Base-by-base conservation (phyloP, 768 basidiomycete genomes). In the Tubosaeta brunneosetosa region DNA sequence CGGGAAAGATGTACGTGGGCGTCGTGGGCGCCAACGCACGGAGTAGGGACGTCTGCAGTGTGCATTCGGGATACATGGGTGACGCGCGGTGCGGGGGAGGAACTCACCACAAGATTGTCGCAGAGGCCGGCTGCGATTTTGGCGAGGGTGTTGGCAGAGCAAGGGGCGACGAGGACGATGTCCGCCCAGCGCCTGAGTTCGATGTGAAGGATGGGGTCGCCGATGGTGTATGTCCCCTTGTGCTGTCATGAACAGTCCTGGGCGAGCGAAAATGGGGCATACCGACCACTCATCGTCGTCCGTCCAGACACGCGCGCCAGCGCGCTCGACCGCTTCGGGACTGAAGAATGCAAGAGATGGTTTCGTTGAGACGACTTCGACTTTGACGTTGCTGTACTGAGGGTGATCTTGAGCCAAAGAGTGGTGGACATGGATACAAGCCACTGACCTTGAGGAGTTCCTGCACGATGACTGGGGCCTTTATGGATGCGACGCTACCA, bases 401-500 rank as follows among this genome's bases (percentile, higher is more conserved):
- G 17, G 31, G 25, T n/a, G 14, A 16, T 11, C 36, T 19, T 29
- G 29, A 32, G 36, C 16, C 9, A 49, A 25, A 13, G 29, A 16
- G 3, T 4, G 31, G 8, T 7, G n/a, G 55, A 43, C 37, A 2
- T 37, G 40, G 47, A 17, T n/a, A n/a, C n/a, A 2, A 48, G 34
- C 22, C 36, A 78, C 88, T 41, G 47, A 87, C 86, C 56, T 73
- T 71, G 40, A 87, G 73, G 29, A 98, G 76, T 57, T 86, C 87
- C 27, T 76, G 68, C n/a, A 91, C 90, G 53, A 99, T 97, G 49
- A 97, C 77, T 4, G 94, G 93, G 2, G 85, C 85, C 64, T 97
- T 98, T 65, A 98, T 82, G 47, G 92, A 92, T 0, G 95, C 94
- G 9, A 99, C 95, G 63, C 91, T 94, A n/a, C 95, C 94, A 0